Evolutionary conservation across 106 monocot genomes (phyloP).

Genomic region (Amphibolis antarctica): DNA sequence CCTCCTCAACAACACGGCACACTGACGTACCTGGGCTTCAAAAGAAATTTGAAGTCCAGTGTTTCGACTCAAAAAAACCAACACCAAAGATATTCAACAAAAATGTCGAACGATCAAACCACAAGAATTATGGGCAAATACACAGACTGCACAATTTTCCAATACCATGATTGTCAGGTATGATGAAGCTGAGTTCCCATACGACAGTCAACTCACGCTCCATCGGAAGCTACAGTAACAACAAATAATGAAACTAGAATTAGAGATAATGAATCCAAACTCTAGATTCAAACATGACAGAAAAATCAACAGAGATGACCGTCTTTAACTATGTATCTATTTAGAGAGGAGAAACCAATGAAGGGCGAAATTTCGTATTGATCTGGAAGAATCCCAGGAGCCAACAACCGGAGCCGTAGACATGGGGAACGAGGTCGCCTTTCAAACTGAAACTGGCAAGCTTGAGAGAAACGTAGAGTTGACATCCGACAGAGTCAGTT

Average conservation of each 20-base stretch:
- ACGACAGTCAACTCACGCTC: constrained; percentile 61
- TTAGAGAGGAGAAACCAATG: no score
- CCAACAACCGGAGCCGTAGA: constrained; percentile 73
- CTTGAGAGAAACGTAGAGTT: constrained; percentile 74
- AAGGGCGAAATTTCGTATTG: constrained; percentile 44
- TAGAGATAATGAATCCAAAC: not conserved
- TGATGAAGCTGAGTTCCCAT: constrained; percentile 94
- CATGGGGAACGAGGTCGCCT: constrained; percentile 54
- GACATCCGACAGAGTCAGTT: not conserved
- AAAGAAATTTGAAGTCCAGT: constrained; percentile 79
- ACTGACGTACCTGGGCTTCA: constrained; percentile 58
- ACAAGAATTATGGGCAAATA: no score
- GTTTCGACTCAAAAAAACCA: constrained; percentile 35
- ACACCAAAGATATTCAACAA: not conserved
- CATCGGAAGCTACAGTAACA: constrained; percentile 45
- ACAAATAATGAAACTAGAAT: not conserved
- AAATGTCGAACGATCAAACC: no score
- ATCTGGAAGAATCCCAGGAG: constrained; percentile 67
- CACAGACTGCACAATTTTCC: no score
- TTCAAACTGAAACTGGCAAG: constrained; percentile 44
- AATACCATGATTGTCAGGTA: constrained; percentile 79
- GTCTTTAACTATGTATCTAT: no score
- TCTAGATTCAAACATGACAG: not conserved
- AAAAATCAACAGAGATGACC: no score
- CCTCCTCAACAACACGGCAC: constrained; percentile 74